phyloP scores from a whole-genome alignment of 2,329 filamentous ascomycete genomes.

The Emericellopsis cladophorae region DNA sequence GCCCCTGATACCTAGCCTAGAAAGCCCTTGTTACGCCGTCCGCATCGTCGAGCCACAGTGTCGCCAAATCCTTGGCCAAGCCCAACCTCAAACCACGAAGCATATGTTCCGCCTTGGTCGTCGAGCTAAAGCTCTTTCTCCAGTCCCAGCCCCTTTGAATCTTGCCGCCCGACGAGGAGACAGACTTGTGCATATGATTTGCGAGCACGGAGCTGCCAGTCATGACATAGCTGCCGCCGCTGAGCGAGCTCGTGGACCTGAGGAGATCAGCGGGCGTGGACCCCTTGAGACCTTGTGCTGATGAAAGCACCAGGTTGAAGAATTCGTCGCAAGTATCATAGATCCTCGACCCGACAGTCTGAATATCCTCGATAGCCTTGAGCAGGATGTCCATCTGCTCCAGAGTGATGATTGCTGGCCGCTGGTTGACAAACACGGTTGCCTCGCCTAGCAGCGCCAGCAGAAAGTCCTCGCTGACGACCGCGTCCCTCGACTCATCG shows the following conservation, averaged over 20 bases:
- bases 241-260: conserved; percentile 38
- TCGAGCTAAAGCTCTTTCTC: conserved; percentile 61
- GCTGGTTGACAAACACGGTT: conserved; percentile 58
- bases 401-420: conserved; percentile 43
- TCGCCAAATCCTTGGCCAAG: conserved; percentile 61
- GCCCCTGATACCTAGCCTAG: not conserved
- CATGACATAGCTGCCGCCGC: conserved; percentile 46
- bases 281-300: conserved; percentile 48
- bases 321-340: conserved; percentile 68
- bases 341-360: conserved; percentile 62
- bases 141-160: conserved; percentile 62
- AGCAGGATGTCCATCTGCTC: conserved; percentile 64
- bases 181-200: conserved; percentile 47
- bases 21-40: conserved; percentile 37
- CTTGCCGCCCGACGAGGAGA: conserved; percentile 37
- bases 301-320: conserved; percentile 61
- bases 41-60: conserved; percentile 55
- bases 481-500: conserved; percentile 66
- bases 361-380: conserved; percentile 66
- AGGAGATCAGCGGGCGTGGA: conserved; percentile 55
- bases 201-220: conserved; percentile 63
- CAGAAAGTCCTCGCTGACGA: conserved; percentile 80
- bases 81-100: conserved; percentile 59
- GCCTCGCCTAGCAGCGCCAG: conserved; percentile 75
- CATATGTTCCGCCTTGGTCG: conserved; percentile 55